Base-by-base conservation (phyloP, 2,329 filamentous ascomycete species). In the Ascosphaera aggregata region DNA sequence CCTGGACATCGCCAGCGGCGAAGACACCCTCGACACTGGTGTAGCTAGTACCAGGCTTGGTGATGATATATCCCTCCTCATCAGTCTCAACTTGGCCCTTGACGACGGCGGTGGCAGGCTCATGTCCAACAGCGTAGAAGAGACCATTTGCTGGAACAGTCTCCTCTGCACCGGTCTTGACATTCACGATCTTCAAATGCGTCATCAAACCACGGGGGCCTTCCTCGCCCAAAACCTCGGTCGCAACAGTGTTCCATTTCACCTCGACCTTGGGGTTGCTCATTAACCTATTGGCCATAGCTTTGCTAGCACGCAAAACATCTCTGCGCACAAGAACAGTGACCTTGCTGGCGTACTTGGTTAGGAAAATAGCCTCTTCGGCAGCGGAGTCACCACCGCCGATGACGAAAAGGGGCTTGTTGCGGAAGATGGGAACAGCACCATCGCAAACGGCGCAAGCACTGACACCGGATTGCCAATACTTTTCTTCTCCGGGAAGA, bases 371-470 rank as follows among this genome's bases (percentile, higher is more conserved):
- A 41, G 85, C 84, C 69, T 98, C 89, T 63, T 98, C 91, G 19
- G 91, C 89, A 15, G 89, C 89, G 13, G 81, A 92, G 62, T 98
- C 89, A 51, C 89, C 89, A 45, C 89, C 91, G 45, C 89, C 89
- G 46, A 98, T 94, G 38, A 98, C 89, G 32, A 86, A 81, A 40
- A 98, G 67, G 7, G 80, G 86, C 69, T 93, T 92, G 60, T 94
- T 82, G 50, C 86, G 73, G 75, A 93, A 98, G 58, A 98, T 94
- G 43, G 89, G 89, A 36, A 95, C 77, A 38, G 85, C 89, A 46
- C 89, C 89, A 54, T 98, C 89, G 62, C 89, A 98, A 37, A 98
- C 89, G 24, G 89, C 89, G 61, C 89, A 98, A 38, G 89, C 89
- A 39, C 79, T 89, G 54, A 98, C 82, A 48, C 89, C 89, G 57